Evolutionary conservation across 768 basidiomycete species (phyloP).

Genomic region (Termitomyces sp.): DNA sequence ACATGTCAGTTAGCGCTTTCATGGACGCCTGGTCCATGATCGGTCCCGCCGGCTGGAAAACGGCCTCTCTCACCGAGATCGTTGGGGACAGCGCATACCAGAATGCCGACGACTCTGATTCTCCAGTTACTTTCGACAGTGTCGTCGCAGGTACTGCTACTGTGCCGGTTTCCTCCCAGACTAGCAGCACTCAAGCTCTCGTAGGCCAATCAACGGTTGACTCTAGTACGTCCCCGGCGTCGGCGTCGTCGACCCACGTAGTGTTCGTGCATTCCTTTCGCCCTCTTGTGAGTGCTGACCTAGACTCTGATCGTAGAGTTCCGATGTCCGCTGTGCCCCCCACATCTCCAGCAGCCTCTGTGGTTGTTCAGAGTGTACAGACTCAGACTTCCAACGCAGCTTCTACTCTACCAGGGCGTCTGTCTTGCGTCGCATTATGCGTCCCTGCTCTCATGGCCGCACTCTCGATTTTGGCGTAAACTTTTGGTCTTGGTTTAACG

Average conservation of each 20-base stretch:
- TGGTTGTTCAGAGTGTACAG: background rate
- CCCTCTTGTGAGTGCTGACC: background rate
- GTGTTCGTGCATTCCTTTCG: background rate
- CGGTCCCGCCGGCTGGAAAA: conserved; percentile 64
- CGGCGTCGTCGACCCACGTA: background rate
- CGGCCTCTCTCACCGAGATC: conserved; percentile 46
- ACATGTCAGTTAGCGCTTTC: conserved; percentile 59
- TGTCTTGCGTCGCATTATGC: background rate
- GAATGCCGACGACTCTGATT: conserved; percentile 33
- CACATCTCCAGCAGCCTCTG: background rate
- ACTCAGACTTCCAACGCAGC: conserved; percentile 7
- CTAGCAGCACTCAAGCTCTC: background rate
- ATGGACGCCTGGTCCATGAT: conserved; percentile 60
- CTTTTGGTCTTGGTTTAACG: background rate
- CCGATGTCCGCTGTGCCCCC: background rate
- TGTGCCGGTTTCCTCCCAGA: background rate
- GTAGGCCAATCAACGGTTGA: background rate
- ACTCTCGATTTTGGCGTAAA: conserved; percentile 1
- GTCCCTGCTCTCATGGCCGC: conserved; percentile 1
- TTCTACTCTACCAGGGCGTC: background rate
- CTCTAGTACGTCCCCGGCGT: background rate
- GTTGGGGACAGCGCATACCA: conserved; percentile 35
- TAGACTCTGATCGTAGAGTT: background rate
- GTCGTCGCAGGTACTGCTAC: conserved; percentile 15
- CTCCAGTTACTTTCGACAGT: conserved; percentile 22